phyloP scores from a whole-genome alignment of 129 eudicot genomes.

The Chrysanthemum seticuspe region DNA sequence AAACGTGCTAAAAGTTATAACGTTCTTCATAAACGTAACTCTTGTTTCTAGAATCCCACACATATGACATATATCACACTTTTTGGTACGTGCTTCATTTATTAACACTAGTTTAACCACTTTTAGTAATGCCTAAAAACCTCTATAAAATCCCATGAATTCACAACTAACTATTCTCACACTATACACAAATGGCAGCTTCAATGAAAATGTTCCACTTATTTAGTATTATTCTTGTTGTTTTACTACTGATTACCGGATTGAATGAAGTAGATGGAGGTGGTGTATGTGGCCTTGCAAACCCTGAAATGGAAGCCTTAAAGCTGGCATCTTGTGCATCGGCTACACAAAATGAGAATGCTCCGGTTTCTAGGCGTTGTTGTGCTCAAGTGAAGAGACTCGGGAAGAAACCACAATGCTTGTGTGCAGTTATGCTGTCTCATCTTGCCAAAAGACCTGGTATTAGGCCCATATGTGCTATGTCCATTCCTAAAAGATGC shows the following conservation, averaged over 20 bases:
- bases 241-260: constrained; percentile 30
- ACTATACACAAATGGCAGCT: constrained; percentile 27
- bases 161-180: constrained; percentile 15
- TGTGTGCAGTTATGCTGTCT: too few relatives aligned
- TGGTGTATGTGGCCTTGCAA: constrained; percentile 51
- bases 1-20: too few relatives aligned
- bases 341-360: constrained; percentile 34
- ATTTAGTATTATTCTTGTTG: constrained; percentile 25
- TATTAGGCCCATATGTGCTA: constrained; percentile 38
- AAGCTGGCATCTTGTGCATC: constrained; percentile 60
- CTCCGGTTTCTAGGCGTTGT: too few relatives aligned
- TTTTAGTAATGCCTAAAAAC: constrained; percentile 2
- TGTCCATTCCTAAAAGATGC: constrained; percentile 80
- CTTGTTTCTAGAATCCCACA: constrained; percentile 2
- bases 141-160: constrained; percentile 31
- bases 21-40: too few relatives aligned
- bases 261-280: constrained; percentile 40
- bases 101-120: constrained; percentile 25
- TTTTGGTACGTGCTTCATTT: constrained; percentile 43
- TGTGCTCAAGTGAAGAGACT: too few relatives aligned
- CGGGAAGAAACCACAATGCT: too few relatives aligned
- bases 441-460: too few relatives aligned
- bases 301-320: constrained; percentile 54
- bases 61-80: background rate
- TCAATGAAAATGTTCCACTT: constrained; percentile 37